Percentiles rank a stretch among this genome's conserved stretches.
Conservation (phyloP, 257 asterid genomes). For the Solanum gracilifrons region DNA sequence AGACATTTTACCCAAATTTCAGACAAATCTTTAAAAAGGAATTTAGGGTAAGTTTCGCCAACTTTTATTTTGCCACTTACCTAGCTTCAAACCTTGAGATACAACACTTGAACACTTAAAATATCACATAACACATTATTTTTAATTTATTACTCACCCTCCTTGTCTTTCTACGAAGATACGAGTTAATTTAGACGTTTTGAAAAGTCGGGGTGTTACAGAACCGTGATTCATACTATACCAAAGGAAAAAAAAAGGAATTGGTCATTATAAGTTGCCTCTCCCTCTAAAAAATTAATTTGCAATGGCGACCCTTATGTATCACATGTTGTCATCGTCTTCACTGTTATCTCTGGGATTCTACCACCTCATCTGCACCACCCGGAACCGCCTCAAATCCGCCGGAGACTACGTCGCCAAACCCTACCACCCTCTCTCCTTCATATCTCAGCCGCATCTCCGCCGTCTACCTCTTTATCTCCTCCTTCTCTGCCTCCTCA, state of each 20-base stretch:
- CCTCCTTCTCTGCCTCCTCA: slow-evolving; percentile 37
- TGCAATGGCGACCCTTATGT: slow-evolving; percentile 61
- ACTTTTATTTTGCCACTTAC: no score
- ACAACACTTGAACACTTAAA: no score
- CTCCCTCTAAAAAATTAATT: background rate
- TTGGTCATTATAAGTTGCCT: background rate
- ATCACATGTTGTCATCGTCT: slow-evolving; percentile 61
- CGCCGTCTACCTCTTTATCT: slow-evolving; percentile 55
- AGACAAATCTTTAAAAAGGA: no score
- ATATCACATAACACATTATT: no score
- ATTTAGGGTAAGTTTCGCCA: no score
- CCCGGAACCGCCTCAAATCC: slow-evolving; percentile 58
- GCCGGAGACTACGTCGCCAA: slow-evolving; percentile 69
- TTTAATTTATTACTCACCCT: no score
- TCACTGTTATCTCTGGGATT: slow-evolving; percentile 55
- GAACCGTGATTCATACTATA: background rate
- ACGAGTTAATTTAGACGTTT: no score
- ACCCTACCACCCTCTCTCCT: slow-evolving; percentile 59
- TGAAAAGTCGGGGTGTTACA: no score
- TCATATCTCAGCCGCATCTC: slow-evolving; percentile 19
- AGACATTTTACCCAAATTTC: no score
- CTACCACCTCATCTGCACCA: slow-evolving; percentile 70
- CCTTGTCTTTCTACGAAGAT: no score
- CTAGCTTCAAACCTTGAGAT: no score
- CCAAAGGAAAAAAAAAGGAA: background rate